A percentile compares a stretch with the other conserved stretches of the same genome.
These are phyloP conservation scores for Daldinia sp. DNA, from an alignment of 2,329 filamentous ascomycete species.

Conservation along the genomic window DNA sequence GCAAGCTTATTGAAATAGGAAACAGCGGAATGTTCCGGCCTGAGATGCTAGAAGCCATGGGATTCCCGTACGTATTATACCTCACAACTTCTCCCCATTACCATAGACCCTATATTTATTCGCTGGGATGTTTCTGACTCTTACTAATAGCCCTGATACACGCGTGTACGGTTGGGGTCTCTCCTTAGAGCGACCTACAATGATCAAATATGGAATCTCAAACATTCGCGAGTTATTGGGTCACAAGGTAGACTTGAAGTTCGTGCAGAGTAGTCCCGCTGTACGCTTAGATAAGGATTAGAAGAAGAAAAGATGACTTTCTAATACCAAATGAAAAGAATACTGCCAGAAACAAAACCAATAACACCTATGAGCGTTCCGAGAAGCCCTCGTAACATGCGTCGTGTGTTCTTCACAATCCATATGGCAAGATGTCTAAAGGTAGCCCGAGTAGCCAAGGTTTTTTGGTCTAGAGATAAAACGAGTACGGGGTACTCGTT, in stretches of 20 bases:
- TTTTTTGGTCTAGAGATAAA: no score
- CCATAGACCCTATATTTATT: not conserved
- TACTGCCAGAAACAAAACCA: not conserved
- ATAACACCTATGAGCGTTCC: not conserved
- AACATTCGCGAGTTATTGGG: slow-evolving; percentile 94
- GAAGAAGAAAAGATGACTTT: not conserved
- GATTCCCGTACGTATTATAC: slow-evolving; percentile 68
- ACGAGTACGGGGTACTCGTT: no score
- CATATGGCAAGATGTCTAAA: not conserved
- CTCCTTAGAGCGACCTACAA: slow-evolving; percentile 92
- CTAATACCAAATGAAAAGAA: not conserved
- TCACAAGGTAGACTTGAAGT: slow-evolving; percentile 94
- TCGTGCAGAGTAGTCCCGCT: slow-evolving; percentile 91
- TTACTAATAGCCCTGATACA: slow-evolving; percentile 73
- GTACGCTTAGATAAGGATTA: slow-evolving; percentile 90
- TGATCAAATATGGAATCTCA: slow-evolving; percentile 93
- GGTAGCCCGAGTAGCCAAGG: not conserved
- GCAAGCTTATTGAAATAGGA: slow-evolving; percentile 95
- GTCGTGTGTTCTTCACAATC: not conserved
- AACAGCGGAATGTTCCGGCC: slow-evolving; percentile 99
- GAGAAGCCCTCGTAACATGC: not conserved
- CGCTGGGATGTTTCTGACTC: slow-evolving; percentile 7
- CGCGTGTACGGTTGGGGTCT: slow-evolving; percentile 95
- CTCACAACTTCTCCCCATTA: not conserved
- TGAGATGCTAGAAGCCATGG: slow-evolving; percentile 97